Evolutionary conservation across 202 grass and related monocot genomes (phyloP).

Genomic region (Tripidium arundinaceum): DNA sequence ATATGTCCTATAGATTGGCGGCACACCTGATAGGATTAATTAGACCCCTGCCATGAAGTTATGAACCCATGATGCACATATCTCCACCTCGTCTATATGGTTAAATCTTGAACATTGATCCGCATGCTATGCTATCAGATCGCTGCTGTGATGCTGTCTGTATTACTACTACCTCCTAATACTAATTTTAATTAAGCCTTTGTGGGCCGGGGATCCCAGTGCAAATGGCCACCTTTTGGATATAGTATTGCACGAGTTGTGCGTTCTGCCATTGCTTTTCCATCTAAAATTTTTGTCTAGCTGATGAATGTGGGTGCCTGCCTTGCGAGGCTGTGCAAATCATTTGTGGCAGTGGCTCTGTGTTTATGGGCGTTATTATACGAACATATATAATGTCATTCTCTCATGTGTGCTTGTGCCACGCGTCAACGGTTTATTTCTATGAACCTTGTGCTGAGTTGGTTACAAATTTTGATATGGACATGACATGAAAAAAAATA

Average conservation of each 20-base stretch:
- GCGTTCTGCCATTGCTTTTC: constrained; percentile 4
- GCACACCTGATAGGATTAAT: background rate
- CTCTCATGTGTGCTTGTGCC: background rate
- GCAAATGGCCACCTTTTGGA: constrained; percentile 3
- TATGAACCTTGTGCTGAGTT: background rate
- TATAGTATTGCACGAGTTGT: constrained; percentile 7
- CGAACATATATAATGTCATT: background rate
- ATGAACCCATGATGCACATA: background rate
- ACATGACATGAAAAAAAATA: too few species aligned
- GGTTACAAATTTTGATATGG: background rate
- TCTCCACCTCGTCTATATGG: background rate
- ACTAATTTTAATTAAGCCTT: background rate
- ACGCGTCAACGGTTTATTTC: background rate
- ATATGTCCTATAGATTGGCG: background rate
- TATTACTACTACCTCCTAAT: background rate
- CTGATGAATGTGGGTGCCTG: constrained; percentile 26
- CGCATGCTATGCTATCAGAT: constrained; percentile 2
- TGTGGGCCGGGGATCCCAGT: background rate
- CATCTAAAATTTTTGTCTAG: constrained; percentile 16
- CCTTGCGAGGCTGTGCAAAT: constrained; percentile 20
- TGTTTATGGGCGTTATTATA: background rate
- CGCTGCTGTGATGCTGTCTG: background rate
- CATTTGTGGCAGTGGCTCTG: constrained; percentile 3
- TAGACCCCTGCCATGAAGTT: background rate
- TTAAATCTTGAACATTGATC: background rate